phyloP scores from a whole-genome alignment of 345 rosid species.

The Nephelium lappaceum region DNA sequence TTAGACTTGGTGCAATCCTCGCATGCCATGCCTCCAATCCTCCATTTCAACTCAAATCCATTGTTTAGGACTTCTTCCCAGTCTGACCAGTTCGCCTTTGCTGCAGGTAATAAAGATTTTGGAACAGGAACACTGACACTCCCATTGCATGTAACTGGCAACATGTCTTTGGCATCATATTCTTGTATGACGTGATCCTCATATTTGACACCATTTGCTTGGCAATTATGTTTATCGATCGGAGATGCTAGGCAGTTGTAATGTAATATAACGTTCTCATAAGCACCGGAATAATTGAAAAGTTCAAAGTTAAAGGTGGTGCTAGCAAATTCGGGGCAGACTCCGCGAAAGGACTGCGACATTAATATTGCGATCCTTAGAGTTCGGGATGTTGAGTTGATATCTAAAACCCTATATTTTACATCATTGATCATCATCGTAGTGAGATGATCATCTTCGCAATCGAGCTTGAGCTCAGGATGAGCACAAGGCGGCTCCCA shows the following conservation, averaged over 20 bases:
- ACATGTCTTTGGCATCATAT: neutral
- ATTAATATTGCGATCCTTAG: constrained; percentile 21
- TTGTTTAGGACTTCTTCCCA: neutral
- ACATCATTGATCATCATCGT: constrained; percentile 18
- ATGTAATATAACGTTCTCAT: constrained; percentile 21
- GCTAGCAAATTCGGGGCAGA: constrained; percentile 22
- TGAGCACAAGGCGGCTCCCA: constrained; percentile 30
- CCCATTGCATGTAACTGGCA: no score
- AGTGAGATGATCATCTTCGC: neutral
- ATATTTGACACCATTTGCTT: neutral
- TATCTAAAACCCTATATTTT: constrained; percentile 30
- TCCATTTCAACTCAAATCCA: constrained; percentile 21
- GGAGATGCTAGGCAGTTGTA: constrained; percentile 23
- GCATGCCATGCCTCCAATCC: constrained; percentile 15
- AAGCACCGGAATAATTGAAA: constrained; percentile 4
- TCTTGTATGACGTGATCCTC: neutral
- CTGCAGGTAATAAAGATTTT: no score
- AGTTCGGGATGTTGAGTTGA: neutral
- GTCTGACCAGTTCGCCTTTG: no score
- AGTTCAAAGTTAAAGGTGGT: constrained; percentile 12
- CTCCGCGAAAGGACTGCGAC: constrained; percentile 13
- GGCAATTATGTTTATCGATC: no score
- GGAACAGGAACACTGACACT: neutral
- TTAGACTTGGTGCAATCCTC: neutral
- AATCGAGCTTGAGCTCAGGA: constrained; percentile 31